Evolutionary conservation across 257 asterid genomes (phyloP).

Genomic region (Haberlea rhodopensis): DNA sequence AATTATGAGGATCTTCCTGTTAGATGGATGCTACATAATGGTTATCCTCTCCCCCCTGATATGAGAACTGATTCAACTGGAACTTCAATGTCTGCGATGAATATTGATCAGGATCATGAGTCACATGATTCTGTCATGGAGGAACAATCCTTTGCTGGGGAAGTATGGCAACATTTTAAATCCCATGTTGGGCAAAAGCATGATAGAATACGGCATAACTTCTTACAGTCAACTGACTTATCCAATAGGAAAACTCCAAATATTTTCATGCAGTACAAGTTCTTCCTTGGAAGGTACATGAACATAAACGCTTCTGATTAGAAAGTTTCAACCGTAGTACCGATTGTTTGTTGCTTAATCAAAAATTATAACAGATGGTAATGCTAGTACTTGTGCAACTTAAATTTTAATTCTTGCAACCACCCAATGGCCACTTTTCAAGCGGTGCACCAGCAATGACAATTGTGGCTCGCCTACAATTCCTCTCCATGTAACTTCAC

Average conservation of each 20-base stretch:
- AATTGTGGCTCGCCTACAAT: no score
- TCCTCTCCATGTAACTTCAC: no score
- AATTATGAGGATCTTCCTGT: constrained; percentile 50
- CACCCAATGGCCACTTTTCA: neutral
- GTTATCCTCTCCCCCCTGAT: constrained; percentile 52
- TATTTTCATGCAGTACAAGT: constrained; percentile 44
- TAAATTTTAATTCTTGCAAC: neutral
- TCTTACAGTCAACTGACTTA: constrained; percentile 43
- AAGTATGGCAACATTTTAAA: constrained; percentile 57
- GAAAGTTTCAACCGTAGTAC: neutral
- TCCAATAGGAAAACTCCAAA: constrained; percentile 50
- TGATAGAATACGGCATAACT: constrained; percentile 45
- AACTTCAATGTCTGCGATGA: constrained; percentile 18
- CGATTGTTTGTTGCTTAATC: neutral
- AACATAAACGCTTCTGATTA: neutral
- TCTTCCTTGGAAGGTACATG: constrained; percentile 48
- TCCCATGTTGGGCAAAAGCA: constrained; percentile 42
- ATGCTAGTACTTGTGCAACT: neutral
- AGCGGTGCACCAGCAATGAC: neutral
- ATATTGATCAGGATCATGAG: constrained; percentile 25
- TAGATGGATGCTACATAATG: constrained; percentile 57
- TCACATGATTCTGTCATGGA: constrained; percentile 29
- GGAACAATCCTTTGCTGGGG: constrained; percentile 55
- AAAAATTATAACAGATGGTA: neutral
- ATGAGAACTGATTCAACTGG: constrained; percentile 35